phyloP scores from a whole-genome alignment of 2,329 filamentous ascomycete genomes.

The Nothomitra cinnamomea region DNA sequence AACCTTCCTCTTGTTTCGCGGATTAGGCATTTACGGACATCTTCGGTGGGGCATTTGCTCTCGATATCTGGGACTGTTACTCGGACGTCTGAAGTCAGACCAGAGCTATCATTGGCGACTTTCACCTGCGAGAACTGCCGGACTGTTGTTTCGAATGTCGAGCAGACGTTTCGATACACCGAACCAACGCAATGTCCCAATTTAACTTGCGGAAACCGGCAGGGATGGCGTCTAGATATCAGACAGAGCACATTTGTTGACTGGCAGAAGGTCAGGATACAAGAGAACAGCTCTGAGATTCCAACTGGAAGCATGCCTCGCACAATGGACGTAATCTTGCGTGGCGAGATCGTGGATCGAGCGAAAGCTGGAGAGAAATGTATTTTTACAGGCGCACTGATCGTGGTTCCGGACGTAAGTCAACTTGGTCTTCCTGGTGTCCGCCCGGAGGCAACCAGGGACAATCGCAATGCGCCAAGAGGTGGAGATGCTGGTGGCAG shows the following conservation, averaged over 20 bases:
- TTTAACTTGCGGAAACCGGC: conserved; percentile 65
- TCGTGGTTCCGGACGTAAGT: conserved; percentile 92
- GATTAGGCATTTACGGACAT: conserved; percentile 69
- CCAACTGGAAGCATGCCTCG: conserved; percentile 97
- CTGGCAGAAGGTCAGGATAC: conserved; percentile 96
- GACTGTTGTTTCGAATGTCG: conserved; percentile 70
- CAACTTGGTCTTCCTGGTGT: conserved; percentile 82
- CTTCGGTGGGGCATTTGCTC: conserved; percentile 79
- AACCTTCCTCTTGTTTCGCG: conserved; percentile 78
- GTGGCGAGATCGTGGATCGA: conserved; percentile 92
- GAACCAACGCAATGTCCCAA: conserved; percentile 95
- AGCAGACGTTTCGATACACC: conserved; percentile 70
- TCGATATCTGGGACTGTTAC: conserved; percentile 96
- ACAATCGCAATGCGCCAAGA: conserved; percentile 56
- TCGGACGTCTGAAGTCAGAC: conserved; percentile 88
- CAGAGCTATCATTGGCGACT: conserved; percentile 79
- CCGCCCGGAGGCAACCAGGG: conserved; percentile 65
- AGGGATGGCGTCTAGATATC: conserved; percentile 94
- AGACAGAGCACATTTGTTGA: conserved; percentile 94
- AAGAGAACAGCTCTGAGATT: conserved; percentile 97
- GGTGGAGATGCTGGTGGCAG: conserved; percentile 66
- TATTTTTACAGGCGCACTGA: conserved; percentile 89
- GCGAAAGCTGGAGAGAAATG: conserved; percentile 97
- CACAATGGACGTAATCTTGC: conserved; percentile 91
- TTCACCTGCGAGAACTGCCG: conserved; percentile 85